A percentile compares a stretch with the other conserved stretches of the same genome.
Evolutionary conservation across 495 filamentous ascomycete species (phyloP).

Genomic region (Lasiosphaeris hirsuta): DNA sequence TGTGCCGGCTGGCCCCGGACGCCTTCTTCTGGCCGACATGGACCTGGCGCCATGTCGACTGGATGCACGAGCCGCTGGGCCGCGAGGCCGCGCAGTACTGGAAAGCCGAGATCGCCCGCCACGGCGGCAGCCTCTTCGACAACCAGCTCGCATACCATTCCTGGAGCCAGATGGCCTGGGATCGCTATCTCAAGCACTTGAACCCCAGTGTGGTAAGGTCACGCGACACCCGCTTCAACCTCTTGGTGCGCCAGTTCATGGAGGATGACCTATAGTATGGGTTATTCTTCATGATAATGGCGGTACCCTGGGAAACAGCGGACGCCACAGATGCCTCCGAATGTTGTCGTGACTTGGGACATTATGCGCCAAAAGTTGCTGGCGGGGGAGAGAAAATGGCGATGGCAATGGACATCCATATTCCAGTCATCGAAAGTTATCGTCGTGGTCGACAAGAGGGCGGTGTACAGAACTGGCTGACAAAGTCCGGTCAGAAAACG

Average conservation of each 20-base stretch:
- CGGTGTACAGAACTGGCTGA: no score
- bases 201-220: slow-evolving; percentile 35
- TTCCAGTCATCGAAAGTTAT: no score
- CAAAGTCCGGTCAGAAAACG: no score
- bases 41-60: slow-evolving; percentile 44
- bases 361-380: neutral
- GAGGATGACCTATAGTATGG: slow-evolving; percentile 33
- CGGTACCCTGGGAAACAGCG: neutral
- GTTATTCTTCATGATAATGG: neutral
- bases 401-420: no score
- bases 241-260: slow-evolving; percentile 43
- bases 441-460: no score
- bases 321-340: no score
- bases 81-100: slow-evolving; percentile 31
- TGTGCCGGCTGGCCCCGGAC: slow-evolving; percentile 42
- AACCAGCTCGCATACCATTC: slow-evolving; percentile 47
- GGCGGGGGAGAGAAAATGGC: neutral
- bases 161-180: slow-evolving; percentile 48
- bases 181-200: slow-evolving; percentile 38
- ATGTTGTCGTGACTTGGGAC: neutral
- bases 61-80: slow-evolving; percentile 42
- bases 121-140: slow-evolving; percentile 40
- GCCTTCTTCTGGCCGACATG: slow-evolving; percentile 52
- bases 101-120: slow-evolving; percentile 32
- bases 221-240: slow-evolving; percentile 44